These are phyloP conservation scores for Cladophialophora yegresii DNA, from an alignment of 2,329 filamentous ascomycete genomes.

Conservation along the genomic window DNA sequence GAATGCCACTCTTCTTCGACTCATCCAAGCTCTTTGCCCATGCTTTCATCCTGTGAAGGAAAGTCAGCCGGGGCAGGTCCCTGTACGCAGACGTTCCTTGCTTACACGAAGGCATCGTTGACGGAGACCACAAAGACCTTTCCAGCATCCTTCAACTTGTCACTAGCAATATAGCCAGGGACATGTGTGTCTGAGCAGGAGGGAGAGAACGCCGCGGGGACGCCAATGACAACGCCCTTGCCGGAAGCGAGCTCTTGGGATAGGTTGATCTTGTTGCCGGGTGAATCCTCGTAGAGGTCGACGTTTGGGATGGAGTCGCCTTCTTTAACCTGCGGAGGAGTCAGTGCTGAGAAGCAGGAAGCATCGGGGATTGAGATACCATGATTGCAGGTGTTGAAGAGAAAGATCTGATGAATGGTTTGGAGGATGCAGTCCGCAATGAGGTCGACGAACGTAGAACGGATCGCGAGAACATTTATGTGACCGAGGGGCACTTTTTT, in stretches of 20 bases:
- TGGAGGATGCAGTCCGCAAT: conserved; percentile 13
- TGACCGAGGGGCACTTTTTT: neutral
- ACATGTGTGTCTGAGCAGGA: conserved; percentile 71
- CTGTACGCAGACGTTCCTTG: neutral
- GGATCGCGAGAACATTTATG: conserved; percentile 30
- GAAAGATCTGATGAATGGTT: conserved; percentile 26
- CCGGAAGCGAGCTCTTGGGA: conserved; percentile 70
- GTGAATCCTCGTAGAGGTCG: conserved; percentile 79
- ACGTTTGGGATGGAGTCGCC: conserved; percentile 79
- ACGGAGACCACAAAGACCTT: conserved; percentile 87
- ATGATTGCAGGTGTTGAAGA: conserved; percentile 35
- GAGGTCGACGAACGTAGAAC: conserved; percentile 27
- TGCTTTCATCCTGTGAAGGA: conserved; percentile 73
- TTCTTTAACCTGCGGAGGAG: conserved; percentile 65
- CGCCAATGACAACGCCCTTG: conserved; percentile 80
- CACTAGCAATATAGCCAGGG: conserved; percentile 77
- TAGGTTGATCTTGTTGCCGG: conserved; percentile 87
- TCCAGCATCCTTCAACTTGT: conserved; percentile 73
- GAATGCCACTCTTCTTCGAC: conserved; percentile 71
- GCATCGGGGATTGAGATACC: conserved; percentile 20
- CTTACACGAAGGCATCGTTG: conserved; percentile 93
- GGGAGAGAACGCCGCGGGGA: conserved; percentile 76
- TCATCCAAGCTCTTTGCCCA: conserved; percentile 81
- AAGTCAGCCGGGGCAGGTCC: conserved; percentile 3
- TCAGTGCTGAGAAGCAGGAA: conserved; percentile 10